Base-by-base conservation (phyloP, 352 stramenopile species). In the Phytophthora sp. region DNA sequence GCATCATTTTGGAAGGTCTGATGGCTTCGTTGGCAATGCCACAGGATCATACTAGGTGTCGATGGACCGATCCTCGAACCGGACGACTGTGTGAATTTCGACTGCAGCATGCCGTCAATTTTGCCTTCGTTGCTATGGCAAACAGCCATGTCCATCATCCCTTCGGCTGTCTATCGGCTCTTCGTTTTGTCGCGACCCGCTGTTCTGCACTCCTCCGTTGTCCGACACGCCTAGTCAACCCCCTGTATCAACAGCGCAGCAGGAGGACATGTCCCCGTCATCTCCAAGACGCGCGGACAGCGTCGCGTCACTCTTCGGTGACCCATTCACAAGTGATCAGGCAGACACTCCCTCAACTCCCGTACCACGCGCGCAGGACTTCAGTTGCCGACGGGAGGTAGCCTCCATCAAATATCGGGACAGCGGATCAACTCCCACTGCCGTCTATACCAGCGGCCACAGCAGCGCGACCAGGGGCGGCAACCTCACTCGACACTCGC, bases 41-140 rank as follows among this genome's bases (percentile, higher is more conserved):
- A 2, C 10, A 49, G 13, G 55, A 27, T 5, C 9, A 42, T 7
- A 34, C 44, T 5, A 43, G 3, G 4, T 44, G 26, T 8, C 17
- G 13, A 9, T 63, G 54, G 54, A 48, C 17, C 20, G 34, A 55
- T 7, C 44, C 54, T 4, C 54, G 54, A 6, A 55, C 54, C 8
- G 35, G 54, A 4, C 17, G 17, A 24, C 11, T 5, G 24, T 50
- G 28, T n/a, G 18, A 10, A 3, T 42, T 63, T 23, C 44, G 26
- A 7, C 23, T 55, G n/a, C 54, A 63, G 15, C 17, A 63, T 13
- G 43, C 10, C 4, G 43, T 55, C 15, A 35, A 63, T 28, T 63
- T 55, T 20, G 54, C 55, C 13, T 64, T 64, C 17, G 44, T 51
- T 4, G 55, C 50, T 37, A 59, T 28, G 38, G 37, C n/a, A 42